Conservation (phyloP, 352 stramenopile species). For the Globisporangium spinosum region DNA sequence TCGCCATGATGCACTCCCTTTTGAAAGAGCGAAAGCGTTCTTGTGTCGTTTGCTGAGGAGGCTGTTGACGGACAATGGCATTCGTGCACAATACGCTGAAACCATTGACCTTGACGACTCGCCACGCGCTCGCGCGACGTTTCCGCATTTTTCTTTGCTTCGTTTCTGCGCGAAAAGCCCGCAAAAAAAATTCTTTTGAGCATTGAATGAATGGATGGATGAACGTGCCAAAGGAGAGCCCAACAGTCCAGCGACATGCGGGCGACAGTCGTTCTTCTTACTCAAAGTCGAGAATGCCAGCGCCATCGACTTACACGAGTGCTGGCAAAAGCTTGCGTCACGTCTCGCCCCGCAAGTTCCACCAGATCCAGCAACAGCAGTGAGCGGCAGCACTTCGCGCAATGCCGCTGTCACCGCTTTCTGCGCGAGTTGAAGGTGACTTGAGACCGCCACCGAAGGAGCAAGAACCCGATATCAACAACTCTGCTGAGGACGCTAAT, state of each 20-base stretch:
- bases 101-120: background rate
- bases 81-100: background rate
- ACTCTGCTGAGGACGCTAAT: background rate
- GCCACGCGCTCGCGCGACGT: background rate
- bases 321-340: conserved; percentile 21
- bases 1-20: conserved; percentile 12
- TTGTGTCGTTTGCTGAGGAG: background rate
- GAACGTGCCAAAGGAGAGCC: background rate
- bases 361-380: conserved; percentile 38
- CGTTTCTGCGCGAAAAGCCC: background rate
- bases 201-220: background rate
- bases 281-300: conserved; percentile 4
- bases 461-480: background rate
- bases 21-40: background rate
- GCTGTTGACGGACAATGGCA: background rate
- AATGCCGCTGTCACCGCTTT: conserved; percentile 30
- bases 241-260: background rate
- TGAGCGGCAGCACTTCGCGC: conserved; percentile 24
- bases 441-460: background rate
- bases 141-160: background rate
- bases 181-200: background rate
- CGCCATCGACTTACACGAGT: background rate
- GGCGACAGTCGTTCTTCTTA: background rate
- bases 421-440: background rate
- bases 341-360: conserved; percentile 44